Evolutionary conservation across 176 grass and related monocot species (phyloP), one percentile per base, ranked within the genome.

Genomic region (Chloris gayana): DNA sequence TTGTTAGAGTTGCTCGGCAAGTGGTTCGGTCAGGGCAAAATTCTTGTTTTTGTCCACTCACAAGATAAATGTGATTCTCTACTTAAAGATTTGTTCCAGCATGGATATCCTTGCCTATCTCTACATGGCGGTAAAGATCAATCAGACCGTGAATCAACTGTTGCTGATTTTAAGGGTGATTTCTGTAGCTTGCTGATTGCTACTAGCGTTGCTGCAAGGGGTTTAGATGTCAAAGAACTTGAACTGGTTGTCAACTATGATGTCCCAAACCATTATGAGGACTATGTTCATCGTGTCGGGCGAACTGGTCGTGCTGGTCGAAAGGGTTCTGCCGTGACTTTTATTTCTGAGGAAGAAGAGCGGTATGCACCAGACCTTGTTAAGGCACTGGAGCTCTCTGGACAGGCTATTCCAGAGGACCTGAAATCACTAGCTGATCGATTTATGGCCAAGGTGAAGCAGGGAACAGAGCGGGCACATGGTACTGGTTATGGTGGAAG

Each of bases 51-150:
- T 82, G 92, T 98, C 74, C 95, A 98, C 64, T 91, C 95, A 6
- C 95, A 98, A 92, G 95, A 95, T 81, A 98, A 98, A 89, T 98
- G 95, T 75, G 95, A 98, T 89, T 81, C 90, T 67, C 77, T 98
- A 45, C 89, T 98, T 26, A 98, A 89, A 86, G 95, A 98, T 9
- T 81, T 98, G 59, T 79, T 93, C 46, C 93, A 98, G 78, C 95
- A 98, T 5, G 92, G 95, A 50, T 98, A 98, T 85, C 88, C 92
- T 27, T 98, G 95, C 62, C 82, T 93, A 9, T 98, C 96, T 46
- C 64, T 95, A 49, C 96, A 98, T 64, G 96, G 96, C 39, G 90
- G 86, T 25, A 98, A 98, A 87, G 96, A 95, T 61, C 96, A 98
- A 85, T 95, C 90, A 71, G 96, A 98, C 38, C 87, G 96, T 26